phyloP scores from a whole-genome alignment of 116 monocot species.

The Zostera marina region DNA sequence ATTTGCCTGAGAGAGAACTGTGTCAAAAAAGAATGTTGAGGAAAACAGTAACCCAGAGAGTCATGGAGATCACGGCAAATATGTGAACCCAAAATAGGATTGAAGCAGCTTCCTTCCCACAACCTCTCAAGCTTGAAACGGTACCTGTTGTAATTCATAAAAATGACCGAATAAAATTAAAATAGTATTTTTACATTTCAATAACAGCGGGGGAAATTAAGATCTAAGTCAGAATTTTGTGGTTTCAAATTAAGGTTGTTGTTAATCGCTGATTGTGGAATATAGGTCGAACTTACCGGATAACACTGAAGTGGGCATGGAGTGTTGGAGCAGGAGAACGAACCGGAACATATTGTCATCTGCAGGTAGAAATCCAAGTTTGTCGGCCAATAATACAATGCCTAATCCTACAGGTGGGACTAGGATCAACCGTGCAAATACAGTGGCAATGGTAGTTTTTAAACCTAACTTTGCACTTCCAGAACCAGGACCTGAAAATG shows the following conservation, averaged over 20 bases:
- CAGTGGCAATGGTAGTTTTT: slow-evolving; percentile 53
- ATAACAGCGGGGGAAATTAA: no score
- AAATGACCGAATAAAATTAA: not conserved
- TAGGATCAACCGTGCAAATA: slow-evolving; percentile 43
- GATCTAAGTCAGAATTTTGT: no score
- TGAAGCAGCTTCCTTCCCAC: slow-evolving; percentile 78
- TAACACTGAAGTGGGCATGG: slow-evolving; percentile 85
- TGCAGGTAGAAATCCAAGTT: slow-evolving; percentile 43
- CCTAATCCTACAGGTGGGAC: slow-evolving; percentile 69
- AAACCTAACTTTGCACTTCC: slow-evolving; percentile 61
- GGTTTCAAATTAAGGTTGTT: no score
- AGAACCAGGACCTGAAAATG: slow-evolving; percentile 24
- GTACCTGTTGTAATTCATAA: slow-evolving; percentile 39
- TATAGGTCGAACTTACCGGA: slow-evolving; percentile 28
- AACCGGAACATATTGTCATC: slow-evolving; percentile 85
- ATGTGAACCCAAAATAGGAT: slow-evolving; percentile 95
- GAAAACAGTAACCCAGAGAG: slow-evolving; percentile 78
- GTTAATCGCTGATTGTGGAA: not conserved
- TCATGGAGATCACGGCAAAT: slow-evolving; percentile 86
- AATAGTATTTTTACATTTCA: no score
- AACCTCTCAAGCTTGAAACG: slow-evolving; percentile 76
- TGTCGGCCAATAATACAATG: slow-evolving; percentile 64
- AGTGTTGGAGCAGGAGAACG: slow-evolving; percentile 72
- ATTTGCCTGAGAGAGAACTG: no score
- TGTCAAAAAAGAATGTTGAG: slow-evolving; percentile 56